A percentile compares a stretch with the other conserved stretches of the same genome.
Evolutionary conservation across 768 basidiomycete genomes (phyloP).

Genomic region (Leccinum boreale): DNA sequence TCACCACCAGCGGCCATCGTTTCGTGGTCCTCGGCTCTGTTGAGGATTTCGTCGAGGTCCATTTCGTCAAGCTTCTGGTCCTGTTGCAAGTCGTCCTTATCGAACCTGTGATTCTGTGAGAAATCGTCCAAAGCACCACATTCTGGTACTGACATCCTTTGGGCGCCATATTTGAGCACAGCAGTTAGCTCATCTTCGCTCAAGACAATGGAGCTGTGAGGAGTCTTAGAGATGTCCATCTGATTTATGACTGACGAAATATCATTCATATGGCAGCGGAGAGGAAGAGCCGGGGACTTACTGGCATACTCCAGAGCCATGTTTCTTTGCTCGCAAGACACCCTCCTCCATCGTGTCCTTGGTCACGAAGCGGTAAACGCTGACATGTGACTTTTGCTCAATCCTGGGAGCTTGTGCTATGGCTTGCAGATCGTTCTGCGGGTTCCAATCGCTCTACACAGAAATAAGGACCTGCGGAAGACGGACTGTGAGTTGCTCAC

Average conservation of each 20-base stretch:
- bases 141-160: constrained; percentile 73
- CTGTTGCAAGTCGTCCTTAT: constrained; percentile 91
- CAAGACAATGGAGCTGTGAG: constrained; percentile 85
- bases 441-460: constrained; percentile 92
- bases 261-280: constrained; percentile 7
- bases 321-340: constrained; percentile 94
- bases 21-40: constrained; percentile 95
- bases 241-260: constrained; percentile 88
- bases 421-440: constrained; percentile 97
- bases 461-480: constrained; percentile 8
- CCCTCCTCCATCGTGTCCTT: constrained; percentile 99
- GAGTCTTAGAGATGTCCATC: constrained; percentile 98
- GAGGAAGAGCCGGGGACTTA: constrained; percentile 45
- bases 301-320: constrained; percentile 99
- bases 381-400: constrained; percentile 98
- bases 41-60: constrained; percentile 98
- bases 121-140: background rate
- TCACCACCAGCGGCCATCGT: constrained; percentile 80
- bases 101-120: constrained; percentile 61
- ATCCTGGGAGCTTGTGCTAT: constrained; percentile 99
- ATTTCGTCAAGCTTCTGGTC: constrained; percentile 97
- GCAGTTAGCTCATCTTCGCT: constrained; percentile 97
- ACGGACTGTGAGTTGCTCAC: constrained; percentile 44
- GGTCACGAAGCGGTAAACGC: constrained; percentile 96
- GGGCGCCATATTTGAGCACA: constrained; percentile 97